phyloP scores from a whole-genome alignment of 106 monocot genomes.

The Amphibolis antarctica region DNA sequence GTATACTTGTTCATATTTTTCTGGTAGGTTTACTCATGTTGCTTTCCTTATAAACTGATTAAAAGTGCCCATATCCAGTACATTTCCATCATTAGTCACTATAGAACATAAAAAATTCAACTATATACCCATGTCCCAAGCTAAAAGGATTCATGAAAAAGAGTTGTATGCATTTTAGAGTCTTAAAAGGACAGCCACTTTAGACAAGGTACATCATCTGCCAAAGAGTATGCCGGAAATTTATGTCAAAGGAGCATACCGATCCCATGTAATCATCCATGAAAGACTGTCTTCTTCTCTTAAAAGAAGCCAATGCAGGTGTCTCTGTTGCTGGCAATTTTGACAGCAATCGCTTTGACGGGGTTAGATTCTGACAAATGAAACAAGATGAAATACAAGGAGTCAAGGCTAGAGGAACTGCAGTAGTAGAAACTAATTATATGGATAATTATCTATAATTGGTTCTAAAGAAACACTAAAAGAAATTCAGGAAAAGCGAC shows the following conservation, averaged over 20 bases:
- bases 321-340: slow-evolving; percentile 41
- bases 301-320: slow-evolving; percentile 43
- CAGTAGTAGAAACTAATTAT: no score
- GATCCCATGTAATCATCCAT: slow-evolving; percentile 65
- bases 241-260: slow-evolving; percentile 23
- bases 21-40: no score
- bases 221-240: no score
- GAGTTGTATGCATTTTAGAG: background rate
- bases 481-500: no score
- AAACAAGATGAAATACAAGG: background rate
- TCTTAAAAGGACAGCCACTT: background rate
- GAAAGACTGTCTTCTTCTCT: slow-evolving; percentile 50
- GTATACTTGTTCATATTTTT: no score
- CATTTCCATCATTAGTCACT: no score
- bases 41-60: no score
- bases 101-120: no score
- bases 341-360: slow-evolving; percentile 42
- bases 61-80: no score
- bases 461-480: no score
- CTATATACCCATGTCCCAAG: background rate
- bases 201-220: background rate
- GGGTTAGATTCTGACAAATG: slow-evolving; percentile 39
- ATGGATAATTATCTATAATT: no score
- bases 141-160: background rate
- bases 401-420: background rate